Conservation (phyloP, 306 rosid genomes). For the Astragalus glycyphyllos region DNA sequence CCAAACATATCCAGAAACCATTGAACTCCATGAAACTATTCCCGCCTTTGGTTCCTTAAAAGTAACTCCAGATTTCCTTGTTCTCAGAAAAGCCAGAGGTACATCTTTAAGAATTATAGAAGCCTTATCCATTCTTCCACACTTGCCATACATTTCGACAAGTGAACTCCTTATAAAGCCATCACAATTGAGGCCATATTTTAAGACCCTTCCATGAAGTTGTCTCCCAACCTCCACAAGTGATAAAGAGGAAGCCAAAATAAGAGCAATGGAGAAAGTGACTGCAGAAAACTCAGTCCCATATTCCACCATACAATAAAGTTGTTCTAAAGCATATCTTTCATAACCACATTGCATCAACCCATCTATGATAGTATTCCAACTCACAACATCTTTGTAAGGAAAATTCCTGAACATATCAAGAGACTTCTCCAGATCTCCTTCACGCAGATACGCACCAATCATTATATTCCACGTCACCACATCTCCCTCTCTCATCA, state of each 20-base stretch:
- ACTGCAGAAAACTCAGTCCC: constrained; percentile 57
- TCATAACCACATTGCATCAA: constrained; percentile 65
- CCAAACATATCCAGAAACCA: constrained; percentile 76
- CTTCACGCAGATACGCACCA: constrained; percentile 57
- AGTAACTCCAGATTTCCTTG: constrained; percentile 39
- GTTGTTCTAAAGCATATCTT: constrained; percentile 60
- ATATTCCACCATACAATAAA: constrained; percentile 63
- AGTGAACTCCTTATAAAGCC: constrained; percentile 74
- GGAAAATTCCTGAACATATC: constrained; percentile 67
- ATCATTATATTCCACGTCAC: constrained; percentile 81
- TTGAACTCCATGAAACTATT: constrained; percentile 72
- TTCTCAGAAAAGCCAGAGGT: constrained; percentile 46
- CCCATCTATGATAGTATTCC: constrained; percentile 84
- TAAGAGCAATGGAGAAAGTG: constrained; percentile 72
- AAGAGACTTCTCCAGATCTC: constrained; percentile 67
- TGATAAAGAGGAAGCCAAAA: constrained; percentile 72
- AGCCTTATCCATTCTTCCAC: constrained; percentile 74
- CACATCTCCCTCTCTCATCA: constrained; percentile 55
- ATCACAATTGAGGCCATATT: constrained; percentile 52
- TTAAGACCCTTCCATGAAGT: constrained; percentile 68
- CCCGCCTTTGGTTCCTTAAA: constrained; percentile 51
- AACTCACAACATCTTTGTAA: constrained; percentile 71
- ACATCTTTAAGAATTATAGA: constrained; percentile 57
- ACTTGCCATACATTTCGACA: constrained; percentile 73
- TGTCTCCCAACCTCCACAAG: constrained; percentile 73